Evolutionary conservation across 106 monocot species (phyloP).

Genomic region (Dioscorea dumetorum): DNA sequence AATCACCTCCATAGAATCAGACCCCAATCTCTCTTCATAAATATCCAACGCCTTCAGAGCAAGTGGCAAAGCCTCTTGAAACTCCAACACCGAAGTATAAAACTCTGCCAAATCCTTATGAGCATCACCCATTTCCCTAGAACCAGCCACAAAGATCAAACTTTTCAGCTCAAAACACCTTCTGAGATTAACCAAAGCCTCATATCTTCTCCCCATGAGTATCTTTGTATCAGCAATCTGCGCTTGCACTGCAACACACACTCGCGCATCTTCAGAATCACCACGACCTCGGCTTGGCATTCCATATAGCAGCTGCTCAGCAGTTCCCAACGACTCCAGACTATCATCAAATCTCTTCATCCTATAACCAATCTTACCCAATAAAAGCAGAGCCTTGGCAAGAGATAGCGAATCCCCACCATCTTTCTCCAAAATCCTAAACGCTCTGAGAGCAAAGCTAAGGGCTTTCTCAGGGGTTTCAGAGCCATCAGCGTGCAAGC

Average conservation of each 20-base stretch:
- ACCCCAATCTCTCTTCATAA: slow-evolving; percentile 38
- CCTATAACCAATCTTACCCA: slow-evolving; percentile 42
- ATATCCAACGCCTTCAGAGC: slow-evolving; percentile 76
- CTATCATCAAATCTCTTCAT: slow-evolving; percentile 57
- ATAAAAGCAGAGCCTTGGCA: slow-evolving; percentile 67
- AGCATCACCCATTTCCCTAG: slow-evolving; percentile 45
- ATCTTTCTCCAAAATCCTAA: slow-evolving; percentile 44
- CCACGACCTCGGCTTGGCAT: slow-evolving; percentile 14
- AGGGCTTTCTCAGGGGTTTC: slow-evolving; percentile 44
- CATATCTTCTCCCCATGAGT: slow-evolving; percentile 67
- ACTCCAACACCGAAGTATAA: slow-evolving; percentile 60
- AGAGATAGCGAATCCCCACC: slow-evolving; percentile 25
- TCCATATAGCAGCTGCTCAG: slow-evolving; percentile 37
- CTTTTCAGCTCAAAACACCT: slow-evolving; percentile 69
- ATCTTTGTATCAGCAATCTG: slow-evolving; percentile 81
- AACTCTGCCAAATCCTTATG: slow-evolving; percentile 74
- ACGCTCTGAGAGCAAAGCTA: slow-evolving; percentile 40
- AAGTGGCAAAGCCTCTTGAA: slow-evolving; percentile 69
- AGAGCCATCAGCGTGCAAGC: slow-evolving; percentile 42
- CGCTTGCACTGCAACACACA: slow-evolving; percentile 57
- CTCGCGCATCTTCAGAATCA: slow-evolving; percentile 40
- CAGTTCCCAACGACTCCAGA: slow-evolving; percentile 52
- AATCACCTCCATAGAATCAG: slow-evolving; percentile 78
- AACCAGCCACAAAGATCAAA: slow-evolving; percentile 44
- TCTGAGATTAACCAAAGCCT: slow-evolving; percentile 56